Percentiles rank a stretch among this genome's conserved stretches.
Conservation (phyloP, 805 yeast genomes). For the Wickerhamomyces chaumierensis region DNA sequence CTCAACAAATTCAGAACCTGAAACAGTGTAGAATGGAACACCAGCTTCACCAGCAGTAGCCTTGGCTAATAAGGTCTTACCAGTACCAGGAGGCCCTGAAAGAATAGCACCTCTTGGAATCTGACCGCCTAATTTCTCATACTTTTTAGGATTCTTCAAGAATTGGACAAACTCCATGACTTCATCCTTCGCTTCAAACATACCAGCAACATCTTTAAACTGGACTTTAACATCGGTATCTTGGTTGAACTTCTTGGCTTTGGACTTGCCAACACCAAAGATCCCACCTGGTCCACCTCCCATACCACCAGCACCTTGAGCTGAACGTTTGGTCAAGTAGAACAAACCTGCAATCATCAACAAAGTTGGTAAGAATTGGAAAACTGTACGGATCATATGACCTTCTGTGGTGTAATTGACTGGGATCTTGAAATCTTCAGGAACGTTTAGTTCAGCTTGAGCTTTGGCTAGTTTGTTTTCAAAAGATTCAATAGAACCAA, state of each 20-base stretch:
- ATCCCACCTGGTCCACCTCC: constrained; percentile 62
- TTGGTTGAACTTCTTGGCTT: constrained; percentile 83
- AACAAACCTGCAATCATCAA: constrained; percentile 81
- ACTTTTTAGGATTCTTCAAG: constrained; percentile 79
- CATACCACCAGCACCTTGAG: constrained; percentile 28
- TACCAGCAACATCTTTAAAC: constrained; percentile 94
- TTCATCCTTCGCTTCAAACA: constrained; percentile 93
- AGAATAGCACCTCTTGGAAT: constrained; percentile 97
- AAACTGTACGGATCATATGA: constrained; percentile 45
- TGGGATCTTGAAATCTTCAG: constrained; percentile 61
- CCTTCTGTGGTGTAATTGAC: constrained; percentile 71
- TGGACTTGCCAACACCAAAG: constrained; percentile 86
- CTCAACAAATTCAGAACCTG: constrained; percentile 96
- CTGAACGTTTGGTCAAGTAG: constrained; percentile 64
- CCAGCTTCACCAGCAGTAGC: constrained; percentile 99
- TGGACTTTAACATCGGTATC: constrained; percentile 83
- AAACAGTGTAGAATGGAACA: constrained; percentile 90
- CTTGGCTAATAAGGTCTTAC: constrained; percentile 92
- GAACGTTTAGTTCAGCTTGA: constrained; percentile 57
- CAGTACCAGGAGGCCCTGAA: constrained; percentile 99
- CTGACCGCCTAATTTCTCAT: constrained; percentile 89
- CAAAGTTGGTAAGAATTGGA: constrained; percentile 81
- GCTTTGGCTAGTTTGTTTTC: constrained; percentile 70
- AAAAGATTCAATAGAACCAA: constrained; percentile 84
- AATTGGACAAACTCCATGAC: constrained; percentile 96